These are phyloP conservation scores for Bassia scoparia DNA, from an alignment of 148 eudicot genomes.

Conservation along the genomic window DNA sequence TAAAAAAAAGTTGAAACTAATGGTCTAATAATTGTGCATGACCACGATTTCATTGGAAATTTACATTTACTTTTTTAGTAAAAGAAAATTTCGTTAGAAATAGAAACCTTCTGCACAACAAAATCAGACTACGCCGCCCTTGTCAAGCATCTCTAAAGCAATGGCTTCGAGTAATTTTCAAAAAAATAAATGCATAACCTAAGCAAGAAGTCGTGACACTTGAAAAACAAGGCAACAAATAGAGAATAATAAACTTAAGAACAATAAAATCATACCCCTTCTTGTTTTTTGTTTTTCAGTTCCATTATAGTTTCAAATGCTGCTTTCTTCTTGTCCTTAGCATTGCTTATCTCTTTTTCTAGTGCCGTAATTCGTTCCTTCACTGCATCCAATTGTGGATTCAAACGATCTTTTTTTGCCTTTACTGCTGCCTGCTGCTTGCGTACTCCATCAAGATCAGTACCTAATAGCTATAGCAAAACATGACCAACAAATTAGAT, in stretches of 20 bases:
- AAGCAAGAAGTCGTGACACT: not conserved
- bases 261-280: conserved; percentile 39
- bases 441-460: conserved; percentile 67
- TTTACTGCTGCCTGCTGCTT: conserved; percentile 53
- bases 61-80: too few species aligned
- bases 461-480: conserved; percentile 55
- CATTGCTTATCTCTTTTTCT: conserved; percentile 33
- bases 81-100: too few species aligned
- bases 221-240: not conserved
- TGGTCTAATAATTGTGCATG: too few species aligned
- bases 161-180: not conserved
- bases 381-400: conserved; percentile 36
- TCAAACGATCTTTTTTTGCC: conserved; percentile 42
- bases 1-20: too few species aligned
- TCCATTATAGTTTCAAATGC: conserved; percentile 29
- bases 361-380: conserved; percentile 40
- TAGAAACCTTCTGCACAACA: not conserved
- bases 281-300: conserved; percentile 45
- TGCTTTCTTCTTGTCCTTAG: conserved; percentile 38
- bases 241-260: not conserved
- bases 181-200: not conserved
- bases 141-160: not conserved
- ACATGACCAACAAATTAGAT: not conserved
- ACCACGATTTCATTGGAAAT: too few species aligned
- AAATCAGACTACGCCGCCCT: not conserved